phyloP scores from a whole-genome alignment of 768 basidiomycete species.

The Suillus bovinus region DNA sequence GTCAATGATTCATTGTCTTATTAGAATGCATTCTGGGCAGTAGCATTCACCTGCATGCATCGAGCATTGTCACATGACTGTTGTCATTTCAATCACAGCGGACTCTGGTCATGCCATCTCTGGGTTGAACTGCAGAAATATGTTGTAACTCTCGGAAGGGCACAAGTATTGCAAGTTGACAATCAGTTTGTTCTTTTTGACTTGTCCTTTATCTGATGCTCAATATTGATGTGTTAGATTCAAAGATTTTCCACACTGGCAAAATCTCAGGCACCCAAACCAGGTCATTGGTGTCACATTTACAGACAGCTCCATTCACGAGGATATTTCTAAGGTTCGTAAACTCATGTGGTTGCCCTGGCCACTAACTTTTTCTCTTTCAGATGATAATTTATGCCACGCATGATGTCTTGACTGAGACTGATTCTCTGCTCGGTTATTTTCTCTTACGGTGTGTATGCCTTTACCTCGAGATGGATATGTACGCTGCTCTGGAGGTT shows the following conservation, averaged over 20 bases:
- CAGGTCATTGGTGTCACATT: slow-evolving; percentile 27
- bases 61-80: slow-evolving; percentile 37
- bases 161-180: not conserved
- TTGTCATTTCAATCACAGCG: slow-evolving; percentile 38
- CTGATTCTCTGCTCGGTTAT: slow-evolving; percentile 18
- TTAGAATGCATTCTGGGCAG: slow-evolving; percentile 34
- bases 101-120: slow-evolving; percentile 35
- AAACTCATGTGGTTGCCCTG: not conserved
- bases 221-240: slow-evolving; percentile 21
- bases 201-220: not conserved
- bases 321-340: slow-evolving; percentile 38
- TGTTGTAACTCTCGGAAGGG: slow-evolving; percentile 9
- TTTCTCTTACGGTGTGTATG: slow-evolving; percentile 29
- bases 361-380: not conserved
- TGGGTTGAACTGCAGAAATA: slow-evolving; percentile 24
- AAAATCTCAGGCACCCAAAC: slow-evolving; percentile 33
- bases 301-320: slow-evolving; percentile 37
- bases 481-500: slow-evolving; percentile 30
- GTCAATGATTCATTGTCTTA: not conserved
- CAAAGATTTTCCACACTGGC: slow-evolving; percentile 32
- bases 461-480: slow-evolving; percentile 30
- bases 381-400: slow-evolving; percentile 26
- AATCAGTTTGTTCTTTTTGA: not conserved
- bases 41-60: slow-evolving; percentile 35
- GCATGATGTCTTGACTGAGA: slow-evolving; percentile 23